Base-by-base conservation (phyloP, 106 monocot genomes). In the Phalaenopsis equestris region DNA sequence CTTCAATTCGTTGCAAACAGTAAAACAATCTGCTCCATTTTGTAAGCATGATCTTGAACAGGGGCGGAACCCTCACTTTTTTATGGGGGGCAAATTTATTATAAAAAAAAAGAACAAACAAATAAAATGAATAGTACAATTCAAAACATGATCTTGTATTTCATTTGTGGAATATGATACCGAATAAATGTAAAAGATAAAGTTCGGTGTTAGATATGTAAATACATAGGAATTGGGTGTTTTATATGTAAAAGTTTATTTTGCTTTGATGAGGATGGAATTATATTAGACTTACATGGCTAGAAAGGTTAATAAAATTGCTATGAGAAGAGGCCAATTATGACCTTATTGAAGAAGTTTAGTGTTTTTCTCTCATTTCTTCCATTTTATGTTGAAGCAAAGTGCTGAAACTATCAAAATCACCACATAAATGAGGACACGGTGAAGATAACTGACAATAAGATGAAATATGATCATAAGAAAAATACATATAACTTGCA, bases 361-460 rank as follows among this genome's bases (percentile, higher is more conserved):
- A 10, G 12, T 55, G 46, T 80, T 49, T 80, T 84, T 17, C 19
- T 76, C 46, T 84, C 73, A 75, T 18, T 68, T 78, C 49, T 81
- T 76, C 56, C 52, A 30, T 56, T 77, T 82, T 23, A 76, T 65
- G 61, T 43, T 43, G 78, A 80, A 86, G 77, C 84, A 84, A 73
- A 79, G 73, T n/a, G 41, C 42, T 30, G 46, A 41, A 57, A 86
- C 58, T 11, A 84, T 74, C 42, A 86, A 48, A 73, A 87, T 10
- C 73, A 42, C 55, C 36, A 55, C 82, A 80, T 83, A 86, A 56
- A 85, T 43, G 7, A 86, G 18, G 58, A 92, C 97, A 42, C 67
- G 37, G 94, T 92, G 78, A 92, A 98, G 58, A 91, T 81, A 15
- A 80, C 78, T 19, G 97, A 98, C 97, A 94, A 89, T 37, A 88